Evolutionary conservation across 202 grass and related monocot species (phyloP).

Genomic region (Elaeis oleifera): DNA sequence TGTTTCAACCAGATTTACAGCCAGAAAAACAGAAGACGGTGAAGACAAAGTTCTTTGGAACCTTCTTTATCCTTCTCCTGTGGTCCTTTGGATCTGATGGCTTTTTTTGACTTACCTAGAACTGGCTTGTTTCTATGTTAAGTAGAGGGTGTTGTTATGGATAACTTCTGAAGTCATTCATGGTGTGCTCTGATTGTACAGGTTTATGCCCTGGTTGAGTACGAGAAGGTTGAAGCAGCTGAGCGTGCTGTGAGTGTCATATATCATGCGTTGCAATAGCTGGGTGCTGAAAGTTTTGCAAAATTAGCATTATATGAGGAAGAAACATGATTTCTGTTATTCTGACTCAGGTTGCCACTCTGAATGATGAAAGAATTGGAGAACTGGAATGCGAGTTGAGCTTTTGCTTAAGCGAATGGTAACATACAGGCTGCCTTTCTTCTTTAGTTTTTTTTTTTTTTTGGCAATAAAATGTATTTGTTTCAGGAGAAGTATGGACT

Average conservation of each 20-base stretch:
- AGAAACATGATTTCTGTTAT: slow-evolving; percentile 1
- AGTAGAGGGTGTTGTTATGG: no score
- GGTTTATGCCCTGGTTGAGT: slow-evolving; percentile 78
- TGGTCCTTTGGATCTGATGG: no score
- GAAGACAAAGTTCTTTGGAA: no score
- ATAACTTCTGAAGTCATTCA: background rate
- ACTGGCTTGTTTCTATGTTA: no score
- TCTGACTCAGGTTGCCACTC: slow-evolving; percentile 44
- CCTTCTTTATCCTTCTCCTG: no score
- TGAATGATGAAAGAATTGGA: slow-evolving; percentile 87
- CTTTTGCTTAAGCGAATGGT: slow-evolving; percentile 54
- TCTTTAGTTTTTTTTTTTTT: background rate
- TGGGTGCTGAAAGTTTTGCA: slow-evolving; percentile 1
- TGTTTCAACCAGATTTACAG: no score
- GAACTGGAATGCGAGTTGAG: slow-evolving; percentile 75
- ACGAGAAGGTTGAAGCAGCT: slow-evolving; percentile 48
- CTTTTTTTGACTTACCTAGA: no score
- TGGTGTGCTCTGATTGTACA: slow-evolving; percentile 28
- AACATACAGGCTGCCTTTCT: background rate
- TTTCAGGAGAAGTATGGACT: slow-evolving; percentile 25
- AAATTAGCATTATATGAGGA: background rate
- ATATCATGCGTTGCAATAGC: slow-evolving; percentile 10
- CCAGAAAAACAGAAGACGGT: no score
- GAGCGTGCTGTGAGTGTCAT: slow-evolving; percentile 69
- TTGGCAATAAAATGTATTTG: background rate